A percentile compares a stretch with the other conserved stretches of the same genome.
phyloP scores from a whole-genome alignment of 257 asterid genomes.

The Solanum paucissectum region DNA sequence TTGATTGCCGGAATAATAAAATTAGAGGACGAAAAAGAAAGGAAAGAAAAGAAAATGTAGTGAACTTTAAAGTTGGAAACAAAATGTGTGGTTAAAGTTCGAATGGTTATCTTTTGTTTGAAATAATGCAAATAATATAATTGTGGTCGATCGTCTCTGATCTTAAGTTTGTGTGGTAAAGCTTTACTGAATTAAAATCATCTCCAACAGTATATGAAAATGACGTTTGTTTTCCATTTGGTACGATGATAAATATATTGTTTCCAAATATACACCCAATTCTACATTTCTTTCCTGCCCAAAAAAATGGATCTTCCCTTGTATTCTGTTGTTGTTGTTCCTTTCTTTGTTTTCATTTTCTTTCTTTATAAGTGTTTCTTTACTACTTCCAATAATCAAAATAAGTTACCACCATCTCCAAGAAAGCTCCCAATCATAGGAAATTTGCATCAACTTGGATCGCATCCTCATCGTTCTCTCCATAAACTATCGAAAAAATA shows the following conservation, averaged over 20 bases:
- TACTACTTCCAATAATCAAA: background rate
- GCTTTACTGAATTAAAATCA: background rate
- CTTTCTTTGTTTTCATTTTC: background rate
- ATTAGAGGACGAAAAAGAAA: background rate
- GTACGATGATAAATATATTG: background rate
- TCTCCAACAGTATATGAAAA: background rate
- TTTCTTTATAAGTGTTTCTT: constrained; percentile 7
- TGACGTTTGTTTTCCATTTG: background rate
- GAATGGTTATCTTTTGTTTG: background rate
- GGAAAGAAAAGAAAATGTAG: background rate
- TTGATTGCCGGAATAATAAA: too few species aligned
- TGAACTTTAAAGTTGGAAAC: background rate
- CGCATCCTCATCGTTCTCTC: constrained; percentile 25
- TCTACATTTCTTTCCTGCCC: background rate
- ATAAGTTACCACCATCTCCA: constrained; percentile 37
- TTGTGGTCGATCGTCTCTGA: background rate
- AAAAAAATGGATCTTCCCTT: background rate
- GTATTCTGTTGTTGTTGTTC: background rate
- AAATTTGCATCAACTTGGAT: constrained; percentile 38
- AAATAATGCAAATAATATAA: background rate
- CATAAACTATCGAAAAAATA: constrained; percentile 20
- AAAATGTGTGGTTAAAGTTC: background rate
- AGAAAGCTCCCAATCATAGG: constrained; percentile 44
- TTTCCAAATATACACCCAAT: background rate
- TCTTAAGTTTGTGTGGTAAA: background rate